Evolutionary conservation across 2,329 filamentous ascomycete species (phyloP).

Genomic region (Niveomyces coronatus): DNA sequence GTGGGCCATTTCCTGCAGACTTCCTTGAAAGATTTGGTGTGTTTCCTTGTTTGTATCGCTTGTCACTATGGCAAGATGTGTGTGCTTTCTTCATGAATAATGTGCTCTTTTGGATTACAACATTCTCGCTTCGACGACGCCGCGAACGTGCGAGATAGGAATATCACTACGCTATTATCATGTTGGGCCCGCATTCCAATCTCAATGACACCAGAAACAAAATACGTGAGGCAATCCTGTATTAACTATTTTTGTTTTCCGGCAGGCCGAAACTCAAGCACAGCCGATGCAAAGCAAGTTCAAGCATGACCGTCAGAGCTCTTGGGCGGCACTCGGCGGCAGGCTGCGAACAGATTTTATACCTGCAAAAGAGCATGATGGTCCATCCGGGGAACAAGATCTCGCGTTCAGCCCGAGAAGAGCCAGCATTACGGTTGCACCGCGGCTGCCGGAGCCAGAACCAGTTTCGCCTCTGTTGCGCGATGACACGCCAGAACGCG

Average conservation of each 20-base stretch:
- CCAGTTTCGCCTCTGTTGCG: conserved; percentile 25
- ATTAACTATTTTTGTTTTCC: conserved; percentile 26
- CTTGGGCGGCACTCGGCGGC: conserved; percentile 33
- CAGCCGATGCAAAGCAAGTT: conserved; percentile 23
- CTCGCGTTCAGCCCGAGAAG: too few species aligned
- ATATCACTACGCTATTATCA: conserved; percentile 27
- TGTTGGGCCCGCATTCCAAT: conserved; percentile 13
- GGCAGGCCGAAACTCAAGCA: conserved; percentile 28
- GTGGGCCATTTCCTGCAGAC: conserved; percentile 12
- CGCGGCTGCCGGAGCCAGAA: conserved; percentile 17
- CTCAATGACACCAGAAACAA: conserved; percentile 12
- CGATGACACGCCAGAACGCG: neutral
- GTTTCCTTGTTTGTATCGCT: conserved; percentile 9
- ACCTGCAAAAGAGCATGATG: neutral
- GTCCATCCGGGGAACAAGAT: too few species aligned
- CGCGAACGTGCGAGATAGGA: conserved; percentile 31
- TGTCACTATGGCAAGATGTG: too few species aligned
- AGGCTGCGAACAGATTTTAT: conserved; percentile 15
- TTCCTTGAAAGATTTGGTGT: conserved; percentile 9
- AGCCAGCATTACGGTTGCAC: conserved; percentile 10
- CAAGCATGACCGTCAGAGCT: conserved; percentile 31
- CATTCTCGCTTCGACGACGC: conserved; percentile 23
- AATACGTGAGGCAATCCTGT: conserved; percentile 19
- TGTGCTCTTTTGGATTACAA: conserved; percentile 18
- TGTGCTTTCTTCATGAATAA: conserved; percentile 11